Percentiles rank a stretch among this genome's conserved stretches.
Conservation (phyloP, 257 asterid species). For the Solanum dulcamara region DNA sequence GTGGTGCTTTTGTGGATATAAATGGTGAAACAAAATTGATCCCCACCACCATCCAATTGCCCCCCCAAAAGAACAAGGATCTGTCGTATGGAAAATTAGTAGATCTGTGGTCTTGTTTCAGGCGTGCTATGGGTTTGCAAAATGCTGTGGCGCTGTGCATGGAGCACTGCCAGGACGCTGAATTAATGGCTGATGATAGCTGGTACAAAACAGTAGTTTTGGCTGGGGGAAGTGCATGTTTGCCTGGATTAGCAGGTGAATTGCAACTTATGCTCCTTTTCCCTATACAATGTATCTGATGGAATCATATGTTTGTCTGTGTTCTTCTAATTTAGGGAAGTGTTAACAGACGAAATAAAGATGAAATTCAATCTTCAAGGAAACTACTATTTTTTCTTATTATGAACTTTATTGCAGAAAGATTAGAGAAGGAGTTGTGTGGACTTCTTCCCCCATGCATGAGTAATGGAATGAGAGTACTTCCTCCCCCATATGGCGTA, state of each 20-base stretch:
- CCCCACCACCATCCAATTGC: background rate
- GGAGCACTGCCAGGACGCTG: constrained; percentile 89
- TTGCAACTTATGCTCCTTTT: background rate
- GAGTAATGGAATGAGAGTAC: constrained; percentile 54
- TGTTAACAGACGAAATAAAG: background rate
- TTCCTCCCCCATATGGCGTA: constrained; percentile 76
- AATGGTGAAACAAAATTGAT: background rate
- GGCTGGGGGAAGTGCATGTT: constrained; percentile 87
- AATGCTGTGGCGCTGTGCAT: constrained; percentile 83
- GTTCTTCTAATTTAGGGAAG: background rate
- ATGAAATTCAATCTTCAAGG: background rate
- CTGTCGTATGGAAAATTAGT: background rate
- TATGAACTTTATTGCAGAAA: constrained; percentile 30
- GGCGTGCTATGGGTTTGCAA: constrained; percentile 84
- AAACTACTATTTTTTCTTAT: background rate
- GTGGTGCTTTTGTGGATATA: background rate
- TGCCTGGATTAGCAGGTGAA: constrained; percentile 94
- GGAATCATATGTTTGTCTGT: background rate
- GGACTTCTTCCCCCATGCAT: constrained; percentile 34
- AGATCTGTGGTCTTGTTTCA: constrained; percentile 18
- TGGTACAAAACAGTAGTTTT: constrained; percentile 88
- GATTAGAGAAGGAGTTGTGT: constrained; percentile 74
- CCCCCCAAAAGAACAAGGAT: background rate
- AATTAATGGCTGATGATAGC: constrained; percentile 46
- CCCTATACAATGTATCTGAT: background rate